phyloP scores from a whole-genome alignment of 148 eudicot genomes.

The Cornus suecica region DNA sequence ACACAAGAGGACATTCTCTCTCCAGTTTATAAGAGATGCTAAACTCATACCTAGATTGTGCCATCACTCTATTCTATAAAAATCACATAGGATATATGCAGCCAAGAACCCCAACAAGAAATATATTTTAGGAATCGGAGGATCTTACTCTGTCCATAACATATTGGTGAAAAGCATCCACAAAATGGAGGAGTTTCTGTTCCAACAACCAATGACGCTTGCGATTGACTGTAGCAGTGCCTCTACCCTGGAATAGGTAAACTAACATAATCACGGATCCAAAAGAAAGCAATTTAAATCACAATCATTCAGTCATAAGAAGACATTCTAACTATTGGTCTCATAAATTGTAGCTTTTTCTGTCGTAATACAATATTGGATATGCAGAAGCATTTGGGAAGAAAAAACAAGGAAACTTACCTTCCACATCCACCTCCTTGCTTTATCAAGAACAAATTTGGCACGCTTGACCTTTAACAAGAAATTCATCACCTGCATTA shows the following conservation, averaged over 20 bases:
- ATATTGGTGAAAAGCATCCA: conserved; percentile 99
- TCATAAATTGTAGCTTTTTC: conserved; percentile 12
- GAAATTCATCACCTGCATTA: conserved; percentile 85
- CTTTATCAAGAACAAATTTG: conserved; percentile 91
- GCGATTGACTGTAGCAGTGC: conserved; percentile 45
- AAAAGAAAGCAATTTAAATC: background rate
- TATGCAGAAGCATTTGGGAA: background rate
- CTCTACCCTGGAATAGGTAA: conserved; percentile 52
- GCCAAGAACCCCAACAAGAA: background rate
- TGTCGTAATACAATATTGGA: background rate
- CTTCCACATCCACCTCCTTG: conserved; percentile 99
- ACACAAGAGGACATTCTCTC: no score
- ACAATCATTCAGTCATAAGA: background rate
- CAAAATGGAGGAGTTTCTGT: conserved; percentile 94
- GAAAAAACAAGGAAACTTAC: conserved; percentile 31
- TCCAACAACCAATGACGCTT: conserved; percentile 90
- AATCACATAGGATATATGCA: background rate
- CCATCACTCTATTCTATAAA: background rate
- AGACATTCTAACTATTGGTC: background rate
- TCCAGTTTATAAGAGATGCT: no score
- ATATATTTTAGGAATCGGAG: conserved; percentile 14
- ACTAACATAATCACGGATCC: background rate
- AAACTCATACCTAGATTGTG: no score
- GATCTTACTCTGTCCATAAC: conserved; percentile 94
- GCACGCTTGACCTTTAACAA: conserved; percentile 90